phyloP scores from a whole-genome alignment of 2,329 filamentous ascomycete species.

The Plectosphaerella sp. region DNA sequence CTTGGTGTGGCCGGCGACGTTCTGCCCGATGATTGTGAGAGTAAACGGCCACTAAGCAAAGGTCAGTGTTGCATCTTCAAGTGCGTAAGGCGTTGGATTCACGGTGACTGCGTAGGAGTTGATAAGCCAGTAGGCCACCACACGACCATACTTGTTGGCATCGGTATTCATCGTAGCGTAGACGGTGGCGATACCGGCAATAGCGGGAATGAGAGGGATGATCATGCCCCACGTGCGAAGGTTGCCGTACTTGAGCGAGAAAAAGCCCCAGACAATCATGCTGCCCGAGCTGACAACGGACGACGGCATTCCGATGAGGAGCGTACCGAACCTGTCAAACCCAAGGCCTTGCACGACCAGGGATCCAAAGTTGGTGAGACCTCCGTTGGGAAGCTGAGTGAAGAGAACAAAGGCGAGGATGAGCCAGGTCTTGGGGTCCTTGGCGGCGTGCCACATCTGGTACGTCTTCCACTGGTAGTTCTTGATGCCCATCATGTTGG shows the following conservation, averaged over 20 bases:
- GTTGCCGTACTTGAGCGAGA: conserved; percentile 17
- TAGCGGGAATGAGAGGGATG: conserved; percentile 10
- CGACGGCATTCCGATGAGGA: conserved; percentile 16
- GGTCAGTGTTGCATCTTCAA: too few relatives aligned
- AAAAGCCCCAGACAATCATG: conserved; percentile 13
- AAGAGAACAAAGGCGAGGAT: conserved; percentile 8
- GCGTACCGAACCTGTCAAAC: conserved; percentile 14
- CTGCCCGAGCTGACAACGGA: conserved; percentile 13
- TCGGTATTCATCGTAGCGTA: conserved; percentile 17
- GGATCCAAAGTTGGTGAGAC: conserved; percentile 5
- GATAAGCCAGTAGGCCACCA: conserved; percentile 16
- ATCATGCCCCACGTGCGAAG: conserved; percentile 20
- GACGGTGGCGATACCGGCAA: conserved; percentile 15
- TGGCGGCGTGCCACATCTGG: conserved; percentile 15
- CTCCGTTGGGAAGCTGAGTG: conserved; percentile 12
- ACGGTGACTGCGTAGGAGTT: conserved; percentile 21
- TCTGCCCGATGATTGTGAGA: conserved; percentile 10
- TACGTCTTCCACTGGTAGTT: conserved; percentile 16
- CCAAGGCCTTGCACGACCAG: too few relatives aligned
- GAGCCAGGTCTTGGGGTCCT: conserved; percentile 11
- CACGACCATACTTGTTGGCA: conserved; percentile 16
- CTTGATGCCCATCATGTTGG: conserved; percentile 22
- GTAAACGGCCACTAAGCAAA: too few relatives aligned
- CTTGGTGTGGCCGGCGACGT: conserved; percentile 13
- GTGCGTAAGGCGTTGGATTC: not conserved